These are phyloP conservation scores for Penicillium goetzii DNA, from an alignment of 495 filamentous ascomycete genomes.

Conservation along the genomic window DNA sequence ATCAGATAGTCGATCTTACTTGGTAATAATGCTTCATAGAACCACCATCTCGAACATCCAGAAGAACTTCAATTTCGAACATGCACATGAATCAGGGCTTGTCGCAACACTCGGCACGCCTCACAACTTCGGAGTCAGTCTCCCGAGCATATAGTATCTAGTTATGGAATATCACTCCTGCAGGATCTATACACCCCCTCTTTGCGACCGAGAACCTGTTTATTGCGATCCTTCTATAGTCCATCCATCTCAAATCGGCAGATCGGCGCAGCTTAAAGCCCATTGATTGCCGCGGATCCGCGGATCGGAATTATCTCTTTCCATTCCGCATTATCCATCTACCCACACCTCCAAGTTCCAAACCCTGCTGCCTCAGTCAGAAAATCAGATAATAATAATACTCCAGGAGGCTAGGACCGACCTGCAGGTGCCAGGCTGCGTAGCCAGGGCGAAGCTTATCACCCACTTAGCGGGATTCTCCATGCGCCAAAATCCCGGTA, in stretches of 20 bases:
- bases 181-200: neutral
- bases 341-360: neutral
- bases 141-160: neutral
- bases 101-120: neutral
- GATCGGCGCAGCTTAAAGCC: constrained; percentile 10
- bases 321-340: neutral
- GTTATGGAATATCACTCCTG: neutral
- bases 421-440: neutral
- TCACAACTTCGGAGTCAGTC: neutral
- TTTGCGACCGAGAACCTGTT: neutral
- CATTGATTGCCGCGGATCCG: neutral
- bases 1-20: too few species aligned
- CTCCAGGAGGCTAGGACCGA: neutral
- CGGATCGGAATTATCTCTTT: constrained; percentile 1
- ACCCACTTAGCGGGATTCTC: neutral
- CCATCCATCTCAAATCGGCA: neutral
- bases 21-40: too few species aligned
- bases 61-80: neutral
- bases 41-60: too few species aligned
- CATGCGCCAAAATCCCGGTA: neutral
- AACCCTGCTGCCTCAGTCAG: neutral
- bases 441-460: neutral
- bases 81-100: neutral
- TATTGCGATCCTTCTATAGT: neutral
- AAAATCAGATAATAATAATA: neutral